These are phyloP conservation scores for Wickerhamiella qilinensis DNA, from an alignment of 805 yeast species.

Conservation along the genomic window DNA sequence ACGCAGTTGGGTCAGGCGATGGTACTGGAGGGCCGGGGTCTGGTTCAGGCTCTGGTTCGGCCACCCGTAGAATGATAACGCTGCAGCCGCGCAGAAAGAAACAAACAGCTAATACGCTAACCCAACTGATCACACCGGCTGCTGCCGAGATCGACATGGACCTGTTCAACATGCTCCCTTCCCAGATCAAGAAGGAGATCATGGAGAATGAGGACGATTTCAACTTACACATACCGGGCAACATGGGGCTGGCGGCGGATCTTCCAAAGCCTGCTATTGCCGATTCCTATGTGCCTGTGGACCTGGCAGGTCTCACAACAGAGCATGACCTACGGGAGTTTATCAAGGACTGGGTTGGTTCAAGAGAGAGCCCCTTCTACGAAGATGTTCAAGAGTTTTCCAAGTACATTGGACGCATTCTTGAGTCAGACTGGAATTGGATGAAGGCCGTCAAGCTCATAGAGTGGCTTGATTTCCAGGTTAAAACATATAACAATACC, in stretches of 20 bases:
- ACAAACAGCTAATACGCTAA: conserved; percentile 9
- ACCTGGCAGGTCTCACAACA: conserved; percentile 22
- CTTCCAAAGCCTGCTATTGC: background rate
- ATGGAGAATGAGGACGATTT: conserved; percentile 10
- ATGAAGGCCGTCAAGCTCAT: conserved; percentile 12
- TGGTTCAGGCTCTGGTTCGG: background rate
- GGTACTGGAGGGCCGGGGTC: too few relatives aligned
- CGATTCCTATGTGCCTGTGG: conserved; percentile 13
- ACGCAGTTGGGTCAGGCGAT: too few relatives aligned
- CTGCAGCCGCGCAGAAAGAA: conserved; percentile 9
- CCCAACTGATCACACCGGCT: conserved; percentile 14
- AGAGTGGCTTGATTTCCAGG: conserved; percentile 9
- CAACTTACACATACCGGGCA: conserved; percentile 4
- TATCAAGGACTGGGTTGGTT: conserved; percentile 25
- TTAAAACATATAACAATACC: background rate
- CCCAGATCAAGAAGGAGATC: conserved; percentile 48
- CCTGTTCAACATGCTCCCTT: conserved; percentile 50
- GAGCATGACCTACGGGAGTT: conserved; percentile 24
- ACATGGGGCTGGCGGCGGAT: background rate
- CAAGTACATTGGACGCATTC: conserved; percentile 20
- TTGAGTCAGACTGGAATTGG: conserved; percentile 17
- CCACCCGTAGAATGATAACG: conserved; percentile 7
- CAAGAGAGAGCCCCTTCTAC: conserved; percentile 23
- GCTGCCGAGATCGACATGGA: conserved; percentile 37
- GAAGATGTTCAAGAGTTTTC: conserved; percentile 27